Evolutionary conservation across 2,329 filamentous ascomycete genomes (phyloP).

Genomic region (Neurospora sp.): DNA sequence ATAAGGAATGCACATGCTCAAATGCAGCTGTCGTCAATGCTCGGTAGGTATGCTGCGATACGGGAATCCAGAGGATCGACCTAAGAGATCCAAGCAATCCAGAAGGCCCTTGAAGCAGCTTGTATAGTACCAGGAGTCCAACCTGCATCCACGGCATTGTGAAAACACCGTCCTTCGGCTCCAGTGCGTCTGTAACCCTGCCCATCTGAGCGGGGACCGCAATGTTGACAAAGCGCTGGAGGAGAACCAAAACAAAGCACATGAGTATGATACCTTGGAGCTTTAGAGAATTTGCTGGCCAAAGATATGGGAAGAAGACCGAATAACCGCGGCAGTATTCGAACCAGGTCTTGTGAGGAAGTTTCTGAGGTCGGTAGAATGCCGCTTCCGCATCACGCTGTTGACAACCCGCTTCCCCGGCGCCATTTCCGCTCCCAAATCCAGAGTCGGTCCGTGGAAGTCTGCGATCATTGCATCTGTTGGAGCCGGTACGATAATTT

Average conservation of each 20-base stretch:
- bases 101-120: slow-evolving; percentile 78
- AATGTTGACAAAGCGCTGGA: slow-evolving; percentile 78
- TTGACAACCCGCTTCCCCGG: slow-evolving; percentile 28
- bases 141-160: slow-evolving; percentile 65
- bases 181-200: slow-evolving; percentile 63
- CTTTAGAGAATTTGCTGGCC: slow-evolving; percentile 69
- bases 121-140: slow-evolving; percentile 64
- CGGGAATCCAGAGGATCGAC: slow-evolving; percentile 86
- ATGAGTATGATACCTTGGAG: slow-evolving; percentile 71
- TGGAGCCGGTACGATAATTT: slow-evolving; percentile 18
- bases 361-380: slow-evolving; percentile 81
- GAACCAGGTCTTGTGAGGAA: slow-evolving; percentile 87
- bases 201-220: slow-evolving; percentile 76
- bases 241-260: slow-evolving; percentile 70
- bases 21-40: slow-evolving; percentile 91
- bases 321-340: slow-evolving; percentile 90
- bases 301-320: slow-evolving; percentile 92
- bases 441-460: slow-evolving; percentile 22
- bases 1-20: slow-evolving; percentile 91
- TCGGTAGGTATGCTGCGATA: slow-evolving; percentile 93
- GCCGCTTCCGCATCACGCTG: slow-evolving; percentile 56
- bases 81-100: slow-evolving; percentile 76
- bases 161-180: slow-evolving; percentile 29
- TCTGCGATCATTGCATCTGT: slow-evolving; percentile 14
- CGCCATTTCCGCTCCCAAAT: slow-evolving; percentile 27